Evolutionary conservation across 257 asterid species (phyloP).

Genomic region (Forsythia viridissima): DNA sequence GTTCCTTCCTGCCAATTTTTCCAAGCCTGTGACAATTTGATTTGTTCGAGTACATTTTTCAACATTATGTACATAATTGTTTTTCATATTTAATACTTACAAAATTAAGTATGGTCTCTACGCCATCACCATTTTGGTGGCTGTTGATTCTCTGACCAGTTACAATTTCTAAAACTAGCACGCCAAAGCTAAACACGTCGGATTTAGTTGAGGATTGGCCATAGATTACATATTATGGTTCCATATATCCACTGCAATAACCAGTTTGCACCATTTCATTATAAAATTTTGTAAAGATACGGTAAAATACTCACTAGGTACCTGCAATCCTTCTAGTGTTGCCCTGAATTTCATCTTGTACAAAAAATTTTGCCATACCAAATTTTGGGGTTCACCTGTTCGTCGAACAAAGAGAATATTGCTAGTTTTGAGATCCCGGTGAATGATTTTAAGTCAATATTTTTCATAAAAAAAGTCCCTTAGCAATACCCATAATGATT

Average conservation of each 20-base stretch:
- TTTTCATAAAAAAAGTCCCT: too few species aligned
- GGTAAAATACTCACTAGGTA: conserved; percentile 22
- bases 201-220: conserved; percentile 23
- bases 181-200: conserved; percentile 31
- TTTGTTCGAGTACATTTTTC: too few species aligned
- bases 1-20: conserved; percentile 36
- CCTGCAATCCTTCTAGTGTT: conserved; percentile 25
- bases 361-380: conserved; percentile 27
- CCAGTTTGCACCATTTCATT: too few species aligned
- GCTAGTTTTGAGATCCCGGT: conserved; percentile 30
- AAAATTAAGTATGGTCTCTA: conserved; percentile 17
- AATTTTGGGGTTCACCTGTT: conserved; percentile 32
- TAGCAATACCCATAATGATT: too few species aligned
- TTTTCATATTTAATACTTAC: conserved; percentile 22
- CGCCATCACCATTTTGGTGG: conserved; percentile 11
- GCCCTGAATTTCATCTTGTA: conserved; percentile 20
- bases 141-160: conserved; percentile 21
- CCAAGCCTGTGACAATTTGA: conserved; percentile 28
- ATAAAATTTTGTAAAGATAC: background rate
- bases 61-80: too few species aligned
- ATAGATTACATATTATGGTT: conserved; percentile 7
- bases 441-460: too few species aligned
- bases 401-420: conserved; percentile 29
- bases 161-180: conserved; percentile 28
- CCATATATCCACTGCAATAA: conserved; percentile 29